Base-by-base conservation (phyloP, 306 rosid genomes). In the Casuarina cunninghamiana region DNA sequence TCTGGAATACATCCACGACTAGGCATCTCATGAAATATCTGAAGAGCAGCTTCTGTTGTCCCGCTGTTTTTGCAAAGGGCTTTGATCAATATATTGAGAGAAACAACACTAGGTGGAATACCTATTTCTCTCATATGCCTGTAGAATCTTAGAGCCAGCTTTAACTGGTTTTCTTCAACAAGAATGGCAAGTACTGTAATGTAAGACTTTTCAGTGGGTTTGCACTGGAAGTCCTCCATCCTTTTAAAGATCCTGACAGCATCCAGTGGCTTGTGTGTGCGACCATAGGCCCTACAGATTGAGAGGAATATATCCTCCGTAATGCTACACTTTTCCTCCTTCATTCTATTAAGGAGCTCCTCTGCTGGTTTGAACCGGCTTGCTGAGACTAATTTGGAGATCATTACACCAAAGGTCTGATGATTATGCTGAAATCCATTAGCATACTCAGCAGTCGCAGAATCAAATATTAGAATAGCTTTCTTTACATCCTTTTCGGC, bases 361-460 rank as follows among this genome's bases (percentile, higher is more conserved):
- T 92, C 95, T 0, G 97, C 97, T 35, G 85, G 79, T 76, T 97
- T 81, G 71, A 92, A 91, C 86, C 86, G 95, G 68, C 91, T 95
- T 42, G 79, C 90, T 46, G 97, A 85, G 39, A 91, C 88, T 51
- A 89, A 78, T 79, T 77, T 88, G 48, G 85, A 85, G 72, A 95
- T 85, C 88, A 91, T 82, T 78, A 85, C 65, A 70, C 91, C 83
- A 81, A 91, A 92, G 16, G 98, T 95, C 37, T 39, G 77, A 57
- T 84, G 88, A 80, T 92, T 97, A 65, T 94, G 97, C 67, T 90
- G 86, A 71, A 90, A 94, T 39, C 97, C 98, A 69, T 92, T 94
- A 48, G 66, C 53, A 54, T 92, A 94, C 75, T 90, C 98, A 2
- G 92, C 90, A 35, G 97, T 92, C 10, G 97, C 98, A 0, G 89